A percentile compares a stretch with the other conserved stretches of the same genome.
Conservation (phyloP, 2,329 filamentous ascomycete genomes). For the Microdochium trichocladiopsis region DNA sequence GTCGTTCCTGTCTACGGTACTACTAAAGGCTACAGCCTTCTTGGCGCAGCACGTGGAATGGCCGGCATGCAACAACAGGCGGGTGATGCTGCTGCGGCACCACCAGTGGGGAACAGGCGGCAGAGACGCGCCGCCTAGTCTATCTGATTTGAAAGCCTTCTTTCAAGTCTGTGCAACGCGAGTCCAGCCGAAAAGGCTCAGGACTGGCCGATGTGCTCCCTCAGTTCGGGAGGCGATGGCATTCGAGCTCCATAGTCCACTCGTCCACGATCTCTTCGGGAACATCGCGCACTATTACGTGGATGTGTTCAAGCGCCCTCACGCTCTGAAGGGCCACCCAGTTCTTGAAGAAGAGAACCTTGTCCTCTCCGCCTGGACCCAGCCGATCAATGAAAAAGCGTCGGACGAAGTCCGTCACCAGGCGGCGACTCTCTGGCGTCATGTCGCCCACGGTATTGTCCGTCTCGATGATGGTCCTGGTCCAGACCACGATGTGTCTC, state of each 20-base stretch:
- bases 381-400: conserved; percentile 59
- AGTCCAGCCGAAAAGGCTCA: background rate
- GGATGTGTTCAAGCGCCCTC: conserved; percentile 80
- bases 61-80: conserved; percentile 34
- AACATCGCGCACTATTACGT: conserved; percentile 60
- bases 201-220: background rate
- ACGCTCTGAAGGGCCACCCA: conserved; percentile 87
- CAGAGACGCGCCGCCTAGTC: conserved; percentile 45
- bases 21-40: conserved; percentile 45
- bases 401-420: conserved; percentile 64
- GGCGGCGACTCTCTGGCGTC: conserved; percentile 55
- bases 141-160: background rate
- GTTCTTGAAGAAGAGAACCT: conserved; percentile 86
- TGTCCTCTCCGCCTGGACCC: conserved; percentile 37
- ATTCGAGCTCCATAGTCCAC: conserved; percentile 43
- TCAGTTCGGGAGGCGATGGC: conserved; percentile 19
- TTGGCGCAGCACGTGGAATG: conserved; percentile 48
- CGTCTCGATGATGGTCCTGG: conserved; percentile 71
- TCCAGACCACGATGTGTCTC: conserved; percentile 88
- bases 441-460: conserved; percentile 65
- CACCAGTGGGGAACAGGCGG: conserved; percentile 41
- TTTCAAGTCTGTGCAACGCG: background rate
- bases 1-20: conserved; percentile 47
- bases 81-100: conserved; percentile 21
- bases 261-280: conserved; percentile 41